Percentiles rank a stretch among this genome's conserved stretches.
phyloP scores from a whole-genome alignment of 2,329 filamentous ascomycete species.

The Pyrenophora seminiperda region DNA sequence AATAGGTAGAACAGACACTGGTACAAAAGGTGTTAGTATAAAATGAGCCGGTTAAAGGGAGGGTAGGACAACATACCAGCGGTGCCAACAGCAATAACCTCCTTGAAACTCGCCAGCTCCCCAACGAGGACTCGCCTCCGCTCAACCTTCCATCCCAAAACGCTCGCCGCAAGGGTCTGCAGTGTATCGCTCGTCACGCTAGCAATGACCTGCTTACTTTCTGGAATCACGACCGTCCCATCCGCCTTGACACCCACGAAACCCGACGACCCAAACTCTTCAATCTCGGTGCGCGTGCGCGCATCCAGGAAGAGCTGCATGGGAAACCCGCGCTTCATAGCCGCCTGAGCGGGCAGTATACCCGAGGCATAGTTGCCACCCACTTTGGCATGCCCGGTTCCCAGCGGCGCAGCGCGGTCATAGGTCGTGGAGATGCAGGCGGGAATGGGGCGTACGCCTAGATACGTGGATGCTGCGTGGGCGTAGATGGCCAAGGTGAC shows the following conservation, averaged over 20 bases:
- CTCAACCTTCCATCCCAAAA: slow-evolving; percentile 44
- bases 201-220: slow-evolving; percentile 35
- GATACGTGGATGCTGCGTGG: slow-evolving; percentile 32
- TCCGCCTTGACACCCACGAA: slow-evolving; percentile 41
- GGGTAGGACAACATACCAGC: slow-evolving; percentile 5
- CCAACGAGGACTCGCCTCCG: slow-evolving; percentile 24
- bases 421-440: slow-evolving; percentile 45
- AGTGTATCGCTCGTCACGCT: slow-evolving; percentile 39
- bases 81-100: slow-evolving; percentile 31
- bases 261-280: slow-evolving; percentile 45
- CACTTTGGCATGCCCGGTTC: slow-evolving; percentile 43
- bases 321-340: slow-evolving; percentile 36
- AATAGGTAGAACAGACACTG: slow-evolving; percentile 23
- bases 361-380: slow-evolving; percentile 49
- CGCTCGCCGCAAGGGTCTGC: slow-evolving; percentile 33
- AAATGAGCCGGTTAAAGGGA: neutral
- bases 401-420: slow-evolving; percentile 44
- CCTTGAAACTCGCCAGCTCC: slow-evolving; percentile 24
- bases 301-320: slow-evolving; percentile 47
- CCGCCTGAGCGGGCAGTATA: slow-evolving; percentile 38
- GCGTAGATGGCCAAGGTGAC: slow-evolving; percentile 44
- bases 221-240: slow-evolving; percentile 37
- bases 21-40: neutral
- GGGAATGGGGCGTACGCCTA: slow-evolving; percentile 29
- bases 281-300: slow-evolving; percentile 37